These are phyloP conservation scores for Thymus quinquecostatus DNA, from an alignment of 257 asterid genomes.

Conservation along the genomic window DNA sequence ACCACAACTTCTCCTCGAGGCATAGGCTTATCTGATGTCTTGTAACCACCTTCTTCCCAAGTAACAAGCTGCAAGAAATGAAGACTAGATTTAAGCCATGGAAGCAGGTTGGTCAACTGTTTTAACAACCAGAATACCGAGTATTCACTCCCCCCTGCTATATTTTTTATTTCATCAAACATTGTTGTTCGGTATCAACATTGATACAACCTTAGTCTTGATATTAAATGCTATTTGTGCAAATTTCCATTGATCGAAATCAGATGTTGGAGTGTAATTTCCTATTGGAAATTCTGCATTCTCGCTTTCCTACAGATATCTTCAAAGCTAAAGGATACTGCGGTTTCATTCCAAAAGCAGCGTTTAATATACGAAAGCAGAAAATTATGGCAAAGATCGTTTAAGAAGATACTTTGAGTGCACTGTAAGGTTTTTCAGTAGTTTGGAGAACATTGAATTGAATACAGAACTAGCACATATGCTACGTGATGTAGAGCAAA, in stretches of 20 bases:
- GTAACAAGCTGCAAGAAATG: conserved; percentile 70
- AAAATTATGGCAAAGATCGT: not conserved
- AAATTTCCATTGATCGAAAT: not conserved
- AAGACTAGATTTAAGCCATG: conserved; percentile 26
- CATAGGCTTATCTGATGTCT: conserved; percentile 74
- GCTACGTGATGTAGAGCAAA: conserved; percentile 9
- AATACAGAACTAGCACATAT: conserved; percentile 7
- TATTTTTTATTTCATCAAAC: not conserved
- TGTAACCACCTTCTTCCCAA: conserved; percentile 97
- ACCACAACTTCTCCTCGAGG: conserved; percentile 89
- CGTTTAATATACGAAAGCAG: not conserved
- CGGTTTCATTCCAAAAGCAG: not conserved
- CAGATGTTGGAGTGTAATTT: not conserved
- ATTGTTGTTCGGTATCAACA: not conserved
- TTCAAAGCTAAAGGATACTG: not conserved
- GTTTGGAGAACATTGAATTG: not conserved
- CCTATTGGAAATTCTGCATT: not conserved
- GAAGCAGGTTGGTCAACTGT: not conserved
- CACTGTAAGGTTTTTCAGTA: not conserved
- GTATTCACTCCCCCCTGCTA: no score
- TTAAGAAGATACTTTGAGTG: conserved; percentile 22
- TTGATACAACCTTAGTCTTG: not conserved
- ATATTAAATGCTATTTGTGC: not conserved
- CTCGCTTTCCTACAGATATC: not conserved
- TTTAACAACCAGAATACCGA: conserved; percentile 6